Evolutionary conservation across 108 stramenopile genomes (phyloP), one percentile per base, ranked within the genome.

Genomic region (Pseudonitzschia multistriata): DNA sequence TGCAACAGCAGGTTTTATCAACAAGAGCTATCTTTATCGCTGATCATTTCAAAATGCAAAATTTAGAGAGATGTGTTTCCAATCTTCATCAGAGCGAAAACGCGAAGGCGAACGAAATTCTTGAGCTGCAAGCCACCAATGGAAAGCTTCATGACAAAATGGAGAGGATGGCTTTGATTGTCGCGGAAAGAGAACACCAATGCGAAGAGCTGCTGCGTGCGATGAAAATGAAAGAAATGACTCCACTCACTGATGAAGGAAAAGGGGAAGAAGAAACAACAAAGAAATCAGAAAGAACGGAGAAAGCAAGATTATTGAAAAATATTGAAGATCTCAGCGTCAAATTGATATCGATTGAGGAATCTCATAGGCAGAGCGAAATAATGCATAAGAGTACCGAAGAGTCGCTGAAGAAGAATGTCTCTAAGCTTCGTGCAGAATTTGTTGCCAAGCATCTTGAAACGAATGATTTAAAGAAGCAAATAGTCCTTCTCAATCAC

Each of bases 291-390:
- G 39, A 45, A 45, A 14, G 17, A 22, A 27, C 27, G 19, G 61
- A 64, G 40, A 64, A 64, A 22, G 37, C 37, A 3, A 28, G 34
- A 25, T 47, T 64, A 25, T 47, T 64, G 42, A 64, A 45, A 45
- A 64, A 64, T 29, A 64, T 64, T 45, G 63, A 64, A 64, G 28
- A 35, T 45, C 63, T 64, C 11, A 45, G 40, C n/a, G 29, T 21
- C 21, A 40, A 47, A 28, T 47, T 64, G n/a, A 45, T 64, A 21
- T 40, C 63, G 21, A 45, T 64, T 34, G 42, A 64, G 37, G 63
- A 64, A 64, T 64, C 39, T 22, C 37, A 22, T 3, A 64, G n/a
- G 27, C 39, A 47, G 22, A 25, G 42, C 29, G 27, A 31, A 2
- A 25, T 35, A 10, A 1, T 45, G 7, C n/a, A 60, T 11, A 21